Evolutionary conservation across 768 basidiomycete species (phyloP).

Genomic region (Obba rivulosa): DNA sequence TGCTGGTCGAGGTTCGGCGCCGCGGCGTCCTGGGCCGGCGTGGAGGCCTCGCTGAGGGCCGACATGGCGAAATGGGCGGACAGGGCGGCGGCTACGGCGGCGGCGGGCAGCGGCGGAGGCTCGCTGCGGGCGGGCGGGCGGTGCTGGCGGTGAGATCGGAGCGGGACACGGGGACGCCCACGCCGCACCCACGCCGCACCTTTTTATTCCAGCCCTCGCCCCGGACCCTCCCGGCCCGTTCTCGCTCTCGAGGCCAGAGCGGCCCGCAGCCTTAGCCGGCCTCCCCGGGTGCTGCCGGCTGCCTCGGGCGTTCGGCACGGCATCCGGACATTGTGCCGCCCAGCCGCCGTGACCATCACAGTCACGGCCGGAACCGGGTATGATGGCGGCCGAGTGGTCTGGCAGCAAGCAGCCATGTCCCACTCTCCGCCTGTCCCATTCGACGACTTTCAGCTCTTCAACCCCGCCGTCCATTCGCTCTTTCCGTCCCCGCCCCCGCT

Average conservation of each 20-base stretch:
- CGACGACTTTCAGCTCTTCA: slow-evolving; percentile 71
- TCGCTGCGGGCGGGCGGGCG: slow-evolving; percentile 4
- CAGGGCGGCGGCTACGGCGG: background rate
- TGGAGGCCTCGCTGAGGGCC: slow-evolving; percentile 66
- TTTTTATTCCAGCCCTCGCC: background rate
- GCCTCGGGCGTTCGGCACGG: background rate
- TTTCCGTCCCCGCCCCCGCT: slow-evolving; percentile 60
- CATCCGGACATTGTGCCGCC: background rate
- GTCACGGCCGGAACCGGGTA: background rate
- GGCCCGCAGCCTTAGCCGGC: background rate
- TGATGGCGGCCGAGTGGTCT: no score
- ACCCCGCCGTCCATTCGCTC: slow-evolving; percentile 47
- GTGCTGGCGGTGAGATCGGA: background rate
- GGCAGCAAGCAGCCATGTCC: background rate
- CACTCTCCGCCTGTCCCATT: slow-evolving; percentile 47
- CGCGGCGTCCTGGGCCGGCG: slow-evolving; percentile 63
- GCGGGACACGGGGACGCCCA: background rate
- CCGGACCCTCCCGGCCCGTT: slow-evolving; percentile 2
- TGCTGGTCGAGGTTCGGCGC: slow-evolving; percentile 55
- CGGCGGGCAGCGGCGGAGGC: background rate
- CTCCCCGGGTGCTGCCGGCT: no score
- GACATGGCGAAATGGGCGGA: slow-evolving; percentile 55
- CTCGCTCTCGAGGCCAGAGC: background rate
- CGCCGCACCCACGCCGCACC: background rate
- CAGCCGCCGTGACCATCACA: background rate